Conservation (phyloP, 2,329 filamentous ascomycete species). For the Metarhizium anisopliae region DNA sequence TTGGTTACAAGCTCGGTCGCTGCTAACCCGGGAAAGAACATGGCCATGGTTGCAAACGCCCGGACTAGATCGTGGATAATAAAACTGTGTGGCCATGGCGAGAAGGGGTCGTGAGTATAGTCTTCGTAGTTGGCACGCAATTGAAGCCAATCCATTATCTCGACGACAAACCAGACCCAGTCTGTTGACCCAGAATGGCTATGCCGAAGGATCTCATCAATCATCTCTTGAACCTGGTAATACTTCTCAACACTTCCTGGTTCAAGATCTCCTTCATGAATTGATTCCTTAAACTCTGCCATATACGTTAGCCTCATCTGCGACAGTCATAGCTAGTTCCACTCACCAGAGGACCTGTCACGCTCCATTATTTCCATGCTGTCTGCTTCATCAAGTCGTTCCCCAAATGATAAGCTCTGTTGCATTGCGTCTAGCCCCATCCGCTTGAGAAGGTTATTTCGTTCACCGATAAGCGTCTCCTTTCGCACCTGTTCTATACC, state of each 20-base stretch:
- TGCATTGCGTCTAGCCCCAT: background rate
- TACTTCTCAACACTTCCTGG: conserved; percentile 14
- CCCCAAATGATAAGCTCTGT: conserved; percentile 1
- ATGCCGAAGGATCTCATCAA: conserved; percentile 10
- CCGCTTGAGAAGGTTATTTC: conserved; percentile 2
- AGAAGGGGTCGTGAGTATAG: conserved; percentile 8
- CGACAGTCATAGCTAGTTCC: background rate
- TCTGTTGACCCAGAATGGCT: conserved; percentile 9
- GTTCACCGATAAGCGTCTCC: background rate
- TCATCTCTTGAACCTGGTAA: conserved; percentile 9
- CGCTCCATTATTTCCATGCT: conserved; percentile 16
- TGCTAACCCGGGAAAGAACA: conserved; percentile 16
- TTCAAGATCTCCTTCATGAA: conserved; percentile 18
- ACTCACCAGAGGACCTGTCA: conserved; percentile 14
- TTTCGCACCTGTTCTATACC: conserved; percentile 8
- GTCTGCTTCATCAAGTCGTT: conserved; percentile 7
- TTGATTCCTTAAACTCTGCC: conserved; percentile 15
- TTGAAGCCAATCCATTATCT: conserved; percentile 15
- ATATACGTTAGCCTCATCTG: background rate
- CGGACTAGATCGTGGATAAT: conserved; percentile 15
- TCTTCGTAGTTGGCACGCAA: conserved; percentile 11
- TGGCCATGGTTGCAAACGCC: conserved; percentile 15
- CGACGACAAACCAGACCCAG: conserved; percentile 16
- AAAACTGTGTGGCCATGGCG: conserved; percentile 17
- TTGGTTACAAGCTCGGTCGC: conserved; percentile 7